phyloP scores from a whole-genome alignment of 2,329 filamentous ascomycete genomes.

The Neopestalotiopsis clavispora region DNA sequence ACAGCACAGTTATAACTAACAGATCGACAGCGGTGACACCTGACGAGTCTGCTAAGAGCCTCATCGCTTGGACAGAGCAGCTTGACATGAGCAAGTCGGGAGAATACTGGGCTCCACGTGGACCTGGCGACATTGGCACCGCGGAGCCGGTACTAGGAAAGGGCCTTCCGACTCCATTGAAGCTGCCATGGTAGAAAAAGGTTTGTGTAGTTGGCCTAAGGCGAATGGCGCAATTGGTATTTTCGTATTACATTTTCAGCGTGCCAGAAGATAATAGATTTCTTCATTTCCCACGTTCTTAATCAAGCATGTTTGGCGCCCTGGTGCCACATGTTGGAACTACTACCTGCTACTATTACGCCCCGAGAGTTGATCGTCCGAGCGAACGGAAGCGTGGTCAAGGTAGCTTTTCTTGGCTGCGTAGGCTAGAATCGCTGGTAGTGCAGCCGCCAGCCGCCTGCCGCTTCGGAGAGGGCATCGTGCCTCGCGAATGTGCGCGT shows the following conservation, averaged over 20 bases:
- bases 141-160: slow-evolving; percentile 20
- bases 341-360: neutral
- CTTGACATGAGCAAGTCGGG: slow-evolving; percentile 71
- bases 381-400: neutral
- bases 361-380: neutral
- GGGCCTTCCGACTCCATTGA: slow-evolving; percentile 19
- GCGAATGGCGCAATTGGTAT: neutral
- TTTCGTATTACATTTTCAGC: neutral
- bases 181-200: slow-evolving; percentile 19
- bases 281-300: neutral
- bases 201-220: neutral
- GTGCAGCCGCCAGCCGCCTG: neutral
- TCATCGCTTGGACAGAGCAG: slow-evolving; percentile 64
- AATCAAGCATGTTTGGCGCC: neutral
- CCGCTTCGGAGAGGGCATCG: neutral
- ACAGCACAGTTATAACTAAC: slow-evolving; percentile 10
- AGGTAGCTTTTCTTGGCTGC: neutral
- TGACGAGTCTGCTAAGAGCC: slow-evolving; percentile 66
- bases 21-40: slow-evolving; percentile 63
- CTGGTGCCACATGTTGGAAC: neutral
- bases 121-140: slow-evolving; percentile 48
- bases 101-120: slow-evolving; percentile 75
- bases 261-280: neutral
- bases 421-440: neutral
- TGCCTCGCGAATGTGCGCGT: neutral